Percentiles rank a stretch among this genome's conserved stretches.
Conservation (phyloP, 768 basidiomycete species). For the Leucocoprinus birnbaumii region DNA sequence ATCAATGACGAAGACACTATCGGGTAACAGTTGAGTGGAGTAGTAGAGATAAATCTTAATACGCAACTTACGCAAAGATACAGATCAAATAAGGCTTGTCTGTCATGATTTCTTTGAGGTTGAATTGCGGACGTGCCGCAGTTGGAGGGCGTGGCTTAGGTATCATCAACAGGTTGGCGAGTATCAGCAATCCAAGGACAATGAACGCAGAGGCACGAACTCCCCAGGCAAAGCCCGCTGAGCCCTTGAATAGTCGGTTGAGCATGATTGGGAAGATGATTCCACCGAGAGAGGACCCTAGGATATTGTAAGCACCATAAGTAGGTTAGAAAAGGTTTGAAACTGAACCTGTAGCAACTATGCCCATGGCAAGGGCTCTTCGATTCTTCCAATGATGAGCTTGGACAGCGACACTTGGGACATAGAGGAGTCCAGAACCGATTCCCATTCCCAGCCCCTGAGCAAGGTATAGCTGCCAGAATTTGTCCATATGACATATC, state of each 20-base stretch:
- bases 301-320: neutral
- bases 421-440: slow-evolving; percentile 36
- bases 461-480: slow-evolving; percentile 34
- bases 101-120: neutral
- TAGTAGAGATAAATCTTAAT: slow-evolving; percentile 1
- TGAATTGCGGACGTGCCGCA: neutral
- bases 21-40: too few relatives aligned
- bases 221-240: slow-evolving; percentile 42
- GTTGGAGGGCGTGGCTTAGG: slow-evolving; percentile 16
- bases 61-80: slow-evolving; percentile 7
- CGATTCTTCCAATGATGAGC: slow-evolving; percentile 35
- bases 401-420: slow-evolving; percentile 26
- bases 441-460: slow-evolving; percentile 45
- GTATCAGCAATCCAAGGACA: slow-evolving; percentile 30
- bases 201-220: slow-evolving; percentile 41
- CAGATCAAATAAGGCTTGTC: slow-evolving; percentile 2
- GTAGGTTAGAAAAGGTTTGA: neutral
- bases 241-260: slow-evolving; percentile 24
- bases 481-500: slow-evolving; percentile 5
- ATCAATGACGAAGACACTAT: too few relatives aligned
- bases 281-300: slow-evolving; percentile 21
- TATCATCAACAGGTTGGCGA: slow-evolving; percentile 34
- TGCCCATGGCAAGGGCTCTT: slow-evolving; percentile 41
- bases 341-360: slow-evolving; percentile 10
- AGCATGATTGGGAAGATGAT: slow-evolving; percentile 29